Conservation (phyloP, 768 basidiomycete species). For the Leccinum truebloodii region DNA sequence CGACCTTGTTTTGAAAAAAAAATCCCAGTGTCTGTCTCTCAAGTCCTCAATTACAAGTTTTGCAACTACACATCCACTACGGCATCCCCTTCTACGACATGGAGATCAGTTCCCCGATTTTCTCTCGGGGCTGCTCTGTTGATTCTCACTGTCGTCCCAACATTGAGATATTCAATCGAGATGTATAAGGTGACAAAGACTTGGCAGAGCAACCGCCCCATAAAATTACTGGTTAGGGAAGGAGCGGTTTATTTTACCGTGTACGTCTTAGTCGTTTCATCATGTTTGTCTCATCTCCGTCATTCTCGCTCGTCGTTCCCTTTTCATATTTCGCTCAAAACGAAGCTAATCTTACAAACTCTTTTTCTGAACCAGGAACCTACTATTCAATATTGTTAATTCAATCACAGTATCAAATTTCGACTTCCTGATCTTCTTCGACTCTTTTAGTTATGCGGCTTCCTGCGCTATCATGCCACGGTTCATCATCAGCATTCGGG, state of each 20-base stretch:
- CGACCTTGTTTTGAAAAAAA: neutral
- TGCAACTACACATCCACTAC: neutral
- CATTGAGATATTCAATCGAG: neutral
- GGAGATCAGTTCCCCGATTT: neutral
- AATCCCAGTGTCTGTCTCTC: neutral
- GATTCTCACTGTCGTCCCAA: neutral
- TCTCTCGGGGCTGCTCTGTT: neutral
- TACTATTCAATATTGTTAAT: neutral
- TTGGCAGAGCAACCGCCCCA: neutral
- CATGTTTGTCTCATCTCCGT: neutral
- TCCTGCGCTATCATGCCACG: neutral
- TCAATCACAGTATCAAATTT: neutral
- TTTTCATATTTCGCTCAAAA: neutral
- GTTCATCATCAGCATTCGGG: slow-evolving; percentile 1
- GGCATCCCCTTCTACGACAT: neutral
- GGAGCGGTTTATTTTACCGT: neutral
- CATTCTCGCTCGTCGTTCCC: neutral
- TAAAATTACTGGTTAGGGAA: neutral
- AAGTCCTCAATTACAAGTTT: neutral
- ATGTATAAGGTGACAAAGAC: neutral
- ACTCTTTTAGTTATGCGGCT: neutral
- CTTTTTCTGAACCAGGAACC: neutral
- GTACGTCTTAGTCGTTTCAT: neutral
- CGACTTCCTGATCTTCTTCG: neutral
- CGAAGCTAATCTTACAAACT: neutral